A percentile compares a stretch with the other conserved stretches of the same genome.
Conservation (phyloP, 331 rosid genomes). For the Cucumis variabilis region DNA sequence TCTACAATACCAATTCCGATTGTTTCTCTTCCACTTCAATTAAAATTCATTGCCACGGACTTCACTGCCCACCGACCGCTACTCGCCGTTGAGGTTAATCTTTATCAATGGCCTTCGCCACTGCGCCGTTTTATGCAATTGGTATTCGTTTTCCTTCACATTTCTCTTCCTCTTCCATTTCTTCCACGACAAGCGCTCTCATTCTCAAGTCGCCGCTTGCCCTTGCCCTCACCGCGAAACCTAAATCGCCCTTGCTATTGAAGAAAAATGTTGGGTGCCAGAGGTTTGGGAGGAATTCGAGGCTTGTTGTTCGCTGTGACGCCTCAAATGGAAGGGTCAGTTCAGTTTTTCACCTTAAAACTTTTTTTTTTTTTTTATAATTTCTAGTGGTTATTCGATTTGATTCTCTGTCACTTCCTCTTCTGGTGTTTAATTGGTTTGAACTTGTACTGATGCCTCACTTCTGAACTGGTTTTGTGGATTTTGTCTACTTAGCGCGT, state of each 20-base stretch:
- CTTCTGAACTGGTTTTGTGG: not conserved
- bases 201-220: constrained; percentile 49
- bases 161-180: constrained; percentile 51
- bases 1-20: not conserved
- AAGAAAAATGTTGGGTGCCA: constrained; percentile 46
- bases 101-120: constrained; percentile 60
- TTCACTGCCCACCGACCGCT: not conserved
- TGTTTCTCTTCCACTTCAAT: not conserved
- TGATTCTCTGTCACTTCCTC: not conserved
- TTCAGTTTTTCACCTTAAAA: constrained; percentile 30
- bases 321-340: constrained; percentile 82
- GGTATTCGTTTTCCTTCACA: constrained; percentile 43
- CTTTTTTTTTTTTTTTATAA: too few species aligned
- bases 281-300: constrained; percentile 41
- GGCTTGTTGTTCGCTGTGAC: constrained; percentile 60
- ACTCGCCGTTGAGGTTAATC: not conserved
- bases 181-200: constrained; percentile 38
- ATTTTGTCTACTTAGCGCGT: not conserved
- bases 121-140: constrained; percentile 52
- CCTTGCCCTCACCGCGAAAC: constrained; percentile 38
- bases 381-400: not conserved
- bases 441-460: not conserved
- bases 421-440: not conserved
- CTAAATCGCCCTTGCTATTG: constrained; percentile 43
- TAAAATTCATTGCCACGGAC: not conserved